Conservation (phyloP, 768 basidiomycete genomes). For the Lactarius hatsudake region DNA sequence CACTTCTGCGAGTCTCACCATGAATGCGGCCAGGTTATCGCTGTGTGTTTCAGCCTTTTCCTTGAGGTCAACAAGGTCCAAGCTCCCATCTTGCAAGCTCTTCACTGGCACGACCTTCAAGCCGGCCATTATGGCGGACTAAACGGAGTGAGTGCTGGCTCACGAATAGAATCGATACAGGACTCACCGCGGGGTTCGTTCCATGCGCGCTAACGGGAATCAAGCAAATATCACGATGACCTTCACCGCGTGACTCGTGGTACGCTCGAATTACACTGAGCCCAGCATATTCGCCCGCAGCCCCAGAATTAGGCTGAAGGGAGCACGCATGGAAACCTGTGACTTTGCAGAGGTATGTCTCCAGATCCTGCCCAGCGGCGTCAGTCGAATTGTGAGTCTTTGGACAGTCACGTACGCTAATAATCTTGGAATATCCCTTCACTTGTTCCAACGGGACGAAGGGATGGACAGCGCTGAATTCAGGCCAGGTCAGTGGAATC, state of each 20-base stretch:
- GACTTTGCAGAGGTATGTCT: slow-evolving; percentile 85
- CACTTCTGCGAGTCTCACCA: slow-evolving; percentile 48
- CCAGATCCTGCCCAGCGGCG: slow-evolving; percentile 66
- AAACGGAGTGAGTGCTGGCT: slow-evolving; percentile 26
- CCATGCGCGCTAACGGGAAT: slow-evolving; percentile 97
- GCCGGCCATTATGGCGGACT: slow-evolving; percentile 97
- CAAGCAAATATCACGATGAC: slow-evolving; percentile 84
- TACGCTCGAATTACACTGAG: slow-evolving; percentile 92
- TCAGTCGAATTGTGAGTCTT: slow-evolving; percentile 3
- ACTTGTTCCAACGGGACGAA: slow-evolving; percentile 91
- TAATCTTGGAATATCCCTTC: slow-evolving; percentile 77
- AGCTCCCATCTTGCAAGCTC: slow-evolving; percentile 78
- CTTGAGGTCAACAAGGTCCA: slow-evolving; percentile 83
- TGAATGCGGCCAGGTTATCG: slow-evolving; percentile 91
- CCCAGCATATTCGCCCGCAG: slow-evolving; percentile 97
- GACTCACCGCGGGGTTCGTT: slow-evolving; percentile 90
- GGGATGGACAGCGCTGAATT: slow-evolving; percentile 87
- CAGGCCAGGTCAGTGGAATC: slow-evolving; percentile 94
- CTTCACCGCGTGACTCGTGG: slow-evolving; percentile 84
- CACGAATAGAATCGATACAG: slow-evolving; percentile 10
- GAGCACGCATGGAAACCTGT: slow-evolving; percentile 97
- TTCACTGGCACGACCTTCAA: slow-evolving; percentile 96
- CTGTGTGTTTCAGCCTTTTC: slow-evolving; percentile 89
- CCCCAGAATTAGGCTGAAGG: slow-evolving; percentile 98
- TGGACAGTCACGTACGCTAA: slow-evolving; percentile 50